Evolutionary conservation across 2,329 filamentous ascomycete genomes (phyloP), one percentile per base, ranked within the genome.

Genomic region (Capronia epimyces): DNA sequence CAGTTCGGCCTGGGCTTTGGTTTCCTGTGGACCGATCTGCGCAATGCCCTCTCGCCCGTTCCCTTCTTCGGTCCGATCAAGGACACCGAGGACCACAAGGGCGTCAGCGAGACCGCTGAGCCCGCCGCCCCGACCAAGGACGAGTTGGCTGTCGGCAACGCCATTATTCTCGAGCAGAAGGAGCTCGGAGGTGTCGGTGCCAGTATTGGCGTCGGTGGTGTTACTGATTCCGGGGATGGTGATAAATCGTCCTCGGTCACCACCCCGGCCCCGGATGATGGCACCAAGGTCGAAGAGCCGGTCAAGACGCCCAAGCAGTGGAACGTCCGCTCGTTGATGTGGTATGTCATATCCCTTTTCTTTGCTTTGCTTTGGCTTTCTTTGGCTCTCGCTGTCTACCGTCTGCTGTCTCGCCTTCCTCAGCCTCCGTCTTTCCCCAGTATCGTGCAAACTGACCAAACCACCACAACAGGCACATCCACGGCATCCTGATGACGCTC

Each of bases 401-500:
- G n/a, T 9, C 18, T 25, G 21, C 24, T 52, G 61, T 58, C 60
- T 68, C 34, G 53, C 59, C 22, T 62, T 13, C 43, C 12, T 10
- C 65, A 63, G 62, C 62, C 63, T 12, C 22, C 10, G 25, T 10
- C 5, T 27, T 27, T 27, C 25, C 10, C 25, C 5, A 6, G 25
- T 5, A 27, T 27, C 25, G 25, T 27, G 39, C 27, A 13, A 27
- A 47, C 43, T 34, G 16, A 22, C 8, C 22, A 39, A 24, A 29
- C 16, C 40, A 8, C 10, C 6, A 8, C 15, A 4, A 20, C 41
- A 55, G 55, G 55, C 57, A 61, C 39, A 20, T 71, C 13, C 49
- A 70, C 55, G 67, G 63, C 7, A 56, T 65, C 6, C 56, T 69
- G 31, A 66, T 69, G 63, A 62, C 58, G 29, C 21, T 68, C 22